Percentiles rank a stretch among this genome's conserved stretches.
phyloP scores from a whole-genome alignment of 331 rosid species.

The Telfairia occidentalis region DNA sequence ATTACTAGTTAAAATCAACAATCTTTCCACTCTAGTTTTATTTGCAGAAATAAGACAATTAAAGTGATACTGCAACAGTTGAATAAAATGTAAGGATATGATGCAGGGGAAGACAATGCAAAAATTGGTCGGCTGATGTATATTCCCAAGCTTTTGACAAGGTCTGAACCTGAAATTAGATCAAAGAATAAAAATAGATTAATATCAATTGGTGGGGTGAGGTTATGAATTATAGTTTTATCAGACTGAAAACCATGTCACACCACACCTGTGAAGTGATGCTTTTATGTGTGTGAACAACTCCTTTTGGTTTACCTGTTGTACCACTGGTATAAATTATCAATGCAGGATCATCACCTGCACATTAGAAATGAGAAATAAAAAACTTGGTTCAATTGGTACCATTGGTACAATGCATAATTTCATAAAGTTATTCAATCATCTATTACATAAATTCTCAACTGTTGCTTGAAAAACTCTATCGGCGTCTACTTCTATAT shows the following conservation, averaged over 20 bases:
- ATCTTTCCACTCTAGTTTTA: background rate
- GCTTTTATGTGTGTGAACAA: constrained; percentile 80
- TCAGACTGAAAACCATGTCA: constrained; percentile 3
- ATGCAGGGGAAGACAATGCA: constrained; percentile 85
- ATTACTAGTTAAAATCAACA: constrained; percentile 40
- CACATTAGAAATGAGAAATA: constrained; percentile 19
- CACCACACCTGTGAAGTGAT: constrained; percentile 73
- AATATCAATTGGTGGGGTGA: background rate
- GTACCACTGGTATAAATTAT: constrained; percentile 88
- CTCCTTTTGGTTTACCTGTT: constrained; percentile 96
- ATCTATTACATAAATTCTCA: constrained; percentile 34
- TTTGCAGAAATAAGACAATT: background rate
- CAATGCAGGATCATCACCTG: constrained; percentile 83
- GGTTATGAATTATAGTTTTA: background rate
- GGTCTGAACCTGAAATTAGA: constrained; percentile 71
- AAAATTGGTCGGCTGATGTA: constrained; percentile 56
- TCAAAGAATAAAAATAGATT: constrained; percentile 14
- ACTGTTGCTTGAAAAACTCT: constrained; percentile 22
- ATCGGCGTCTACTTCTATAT: constrained; percentile 26
- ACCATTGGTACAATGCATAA: constrained; percentile 1
- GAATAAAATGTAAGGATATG: constrained; percentile 52
- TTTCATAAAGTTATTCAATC: constrained; percentile 9
- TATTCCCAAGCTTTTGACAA: constrained; percentile 80
- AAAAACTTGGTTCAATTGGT: background rate
- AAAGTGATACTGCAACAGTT: constrained; percentile 1